phyloP scores from a whole-genome alignment of 176 grass and related monocot species.

The Areca catechu region DNA sequence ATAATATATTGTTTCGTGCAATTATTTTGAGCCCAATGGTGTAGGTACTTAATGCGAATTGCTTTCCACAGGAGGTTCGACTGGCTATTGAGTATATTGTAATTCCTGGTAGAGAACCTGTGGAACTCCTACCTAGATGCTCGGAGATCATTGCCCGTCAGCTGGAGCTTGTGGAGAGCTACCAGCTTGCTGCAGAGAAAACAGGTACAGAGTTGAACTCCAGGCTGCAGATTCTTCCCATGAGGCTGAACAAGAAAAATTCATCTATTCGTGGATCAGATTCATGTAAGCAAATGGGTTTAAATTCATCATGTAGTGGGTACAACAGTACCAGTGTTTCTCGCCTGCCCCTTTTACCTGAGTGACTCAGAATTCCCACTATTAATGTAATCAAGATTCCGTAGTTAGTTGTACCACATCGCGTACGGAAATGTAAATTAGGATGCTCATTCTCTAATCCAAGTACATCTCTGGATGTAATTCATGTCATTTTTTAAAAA shows the following conservation, averaged over 20 bases:
- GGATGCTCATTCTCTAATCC: constrained; percentile 15
- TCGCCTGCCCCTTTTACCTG: constrained; percentile 70
- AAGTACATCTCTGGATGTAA: constrained; percentile 55
- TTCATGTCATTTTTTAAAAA: constrained; percentile 49
- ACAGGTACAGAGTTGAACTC: constrained; percentile 78
- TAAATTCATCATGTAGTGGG: constrained; percentile 43
- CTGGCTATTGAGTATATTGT: constrained; percentile 96
- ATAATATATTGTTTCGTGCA: no score
- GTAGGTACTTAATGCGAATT: background rate
- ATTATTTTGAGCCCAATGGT: no score
- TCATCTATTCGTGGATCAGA: background rate
- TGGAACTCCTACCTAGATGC: constrained; percentile 92
- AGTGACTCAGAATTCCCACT: constrained; percentile 30
- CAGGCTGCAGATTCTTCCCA: constrained; percentile 87
- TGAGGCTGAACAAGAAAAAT: constrained; percentile 69
- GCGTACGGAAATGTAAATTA: constrained; percentile 44
- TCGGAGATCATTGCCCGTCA: constrained; percentile 91
- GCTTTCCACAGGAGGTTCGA: constrained; percentile 55
- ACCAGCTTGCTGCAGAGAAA: constrained; percentile 83
- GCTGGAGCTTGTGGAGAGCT: constrained; percentile 92
- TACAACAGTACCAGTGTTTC: constrained; percentile 51
- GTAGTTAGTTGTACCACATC: constrained; percentile 28
- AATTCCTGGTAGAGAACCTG: constrained; percentile 80
- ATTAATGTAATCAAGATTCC: constrained; percentile 8
- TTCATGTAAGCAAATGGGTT: constrained; percentile 33